These are phyloP conservation scores for Lachnellula willkommii DNA, from an alignment of 2,329 filamentous ascomycete species.

Conservation along the genomic window DNA sequence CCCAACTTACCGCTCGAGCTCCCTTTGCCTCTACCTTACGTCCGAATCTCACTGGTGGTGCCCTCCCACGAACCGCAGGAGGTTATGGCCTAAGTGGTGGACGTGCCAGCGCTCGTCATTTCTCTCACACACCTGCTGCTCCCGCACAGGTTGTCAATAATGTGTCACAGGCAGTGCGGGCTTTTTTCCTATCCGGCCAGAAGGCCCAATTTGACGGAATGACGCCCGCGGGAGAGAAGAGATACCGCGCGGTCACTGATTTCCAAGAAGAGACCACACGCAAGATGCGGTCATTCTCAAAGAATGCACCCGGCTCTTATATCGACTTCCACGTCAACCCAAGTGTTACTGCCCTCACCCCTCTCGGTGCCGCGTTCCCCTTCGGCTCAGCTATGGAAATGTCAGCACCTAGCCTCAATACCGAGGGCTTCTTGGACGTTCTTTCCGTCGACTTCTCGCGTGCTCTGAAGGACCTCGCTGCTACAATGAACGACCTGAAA, in stretches of 20 bases:
- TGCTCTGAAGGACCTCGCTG: constrained; percentile 75
- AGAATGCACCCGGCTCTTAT: constrained; percentile 64
- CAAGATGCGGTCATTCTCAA: constrained; percentile 57
- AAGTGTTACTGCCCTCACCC: constrained; percentile 80
- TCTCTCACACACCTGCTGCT: constrained; percentile 79
- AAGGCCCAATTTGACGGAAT: constrained; percentile 82
- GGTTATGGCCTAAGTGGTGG: constrained; percentile 78
- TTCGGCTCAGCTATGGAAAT: constrained; percentile 34
- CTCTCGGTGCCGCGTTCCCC: constrained; percentile 55
- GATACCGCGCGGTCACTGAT: constrained; percentile 70
- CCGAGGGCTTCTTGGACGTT: constrained; percentile 76
- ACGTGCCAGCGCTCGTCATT: constrained; percentile 69
- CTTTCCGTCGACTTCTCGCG: constrained; percentile 85
- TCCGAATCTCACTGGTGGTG: constrained; percentile 86
- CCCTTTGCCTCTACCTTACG: constrained; percentile 86
- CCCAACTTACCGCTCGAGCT: constrained; percentile 64
- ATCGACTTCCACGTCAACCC: constrained; percentile 87
- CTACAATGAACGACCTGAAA: constrained; percentile 75
- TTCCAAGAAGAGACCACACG: constrained; percentile 68
- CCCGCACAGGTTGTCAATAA: constrained; percentile 91
- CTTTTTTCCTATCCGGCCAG: constrained; percentile 86
- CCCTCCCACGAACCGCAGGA: constrained; percentile 76
- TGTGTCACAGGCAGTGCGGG: constrained; percentile 87
- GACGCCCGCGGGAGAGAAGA: constrained; percentile 66
- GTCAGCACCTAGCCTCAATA: constrained; percentile 62